Base-by-base conservation (phyloP, 768 basidiomycete genomes). In the Serendipita sp. region DNA sequence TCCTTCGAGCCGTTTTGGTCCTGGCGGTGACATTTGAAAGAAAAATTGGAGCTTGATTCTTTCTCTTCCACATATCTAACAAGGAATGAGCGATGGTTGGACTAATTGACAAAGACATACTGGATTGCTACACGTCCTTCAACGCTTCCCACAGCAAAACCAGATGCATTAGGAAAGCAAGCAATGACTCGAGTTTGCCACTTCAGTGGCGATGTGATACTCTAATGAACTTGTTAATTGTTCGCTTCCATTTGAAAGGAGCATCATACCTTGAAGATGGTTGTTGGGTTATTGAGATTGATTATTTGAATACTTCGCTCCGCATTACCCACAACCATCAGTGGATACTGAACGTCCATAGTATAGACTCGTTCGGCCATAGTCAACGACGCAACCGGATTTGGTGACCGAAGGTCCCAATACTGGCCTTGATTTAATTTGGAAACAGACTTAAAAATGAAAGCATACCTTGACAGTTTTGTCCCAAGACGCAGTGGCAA, bases 401-500 rank as follows among this genome's bases (percentile, higher is more conserved):
- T 81, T n/a, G 85, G 74, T 1, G 83, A 78, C 36, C 91, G 83
- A 67, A 93, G 74, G 74, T 96, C 91, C 94, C 94, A 98, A 70
- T 96, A 97, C 91, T 96, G 69, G 16, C 41, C 4, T 41, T 65
- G 28, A 11, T 65, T 54, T 44, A 67, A 63, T 54, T 63, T 52
- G 15, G 65, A 18, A 11, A 2, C 66, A 23, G 35, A 64, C 35
- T 30, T 28, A 44, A 63, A 34, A 44, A 44, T 67, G 30, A 68
- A 66, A 2, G 71, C 76, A 64, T 68, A 93, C 94, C 80, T 93
- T 95, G 72, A 98, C 75, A 1, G 91, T 95, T 76, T 95, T 95
- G 74, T 99, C 95, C 96, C 96, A 99, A 63, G 91, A 92, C 8
- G 93, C 96, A 0, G 95, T 97, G 11, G 86, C 90, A 18, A 94